phyloP scores from a whole-genome alignment of 495 filamentous ascomycete genomes.

The Aspergillus conjunctus region DNA sequence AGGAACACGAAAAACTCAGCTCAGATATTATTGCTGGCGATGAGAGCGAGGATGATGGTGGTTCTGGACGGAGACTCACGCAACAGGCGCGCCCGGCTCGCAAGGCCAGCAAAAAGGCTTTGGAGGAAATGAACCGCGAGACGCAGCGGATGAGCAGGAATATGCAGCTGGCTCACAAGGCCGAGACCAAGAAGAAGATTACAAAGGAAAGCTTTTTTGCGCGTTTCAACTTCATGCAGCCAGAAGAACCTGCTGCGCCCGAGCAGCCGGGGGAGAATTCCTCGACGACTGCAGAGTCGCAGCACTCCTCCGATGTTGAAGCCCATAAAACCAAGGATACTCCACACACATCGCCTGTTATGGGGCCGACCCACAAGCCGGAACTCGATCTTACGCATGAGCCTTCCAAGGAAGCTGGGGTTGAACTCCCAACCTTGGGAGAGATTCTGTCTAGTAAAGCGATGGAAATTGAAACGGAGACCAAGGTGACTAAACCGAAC shows the following conservation, averaged over 20 bases:
- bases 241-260: constrained; percentile 26
- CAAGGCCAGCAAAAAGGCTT: constrained; percentile 91
- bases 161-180: constrained; percentile 89
- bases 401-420: constrained; percentile 5
- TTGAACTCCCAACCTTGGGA: constrained; percentile 27
- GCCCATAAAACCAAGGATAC: constrained; percentile 45
- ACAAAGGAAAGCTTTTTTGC: constrained; percentile 82
- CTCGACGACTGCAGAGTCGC: constrained; percentile 46
- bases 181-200: constrained; percentile 89
- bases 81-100: constrained; percentile 70
- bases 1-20: constrained; percentile 39
- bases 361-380: constrained; percentile 30
- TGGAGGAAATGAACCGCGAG: constrained; percentile 93
- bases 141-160: constrained; percentile 88
- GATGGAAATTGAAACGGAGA: constrained; percentile 2
- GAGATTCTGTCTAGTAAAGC: constrained; percentile 20
- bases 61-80: constrained; percentile 58
- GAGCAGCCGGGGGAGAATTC: constrained; percentile 33
- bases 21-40: constrained; percentile 38
- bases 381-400: constrained; percentile 27
- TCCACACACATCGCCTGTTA: constrained; percentile 52
- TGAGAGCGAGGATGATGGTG: constrained; percentile 56
- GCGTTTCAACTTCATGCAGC: constrained; percentile 71
- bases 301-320: constrained; percentile 54
- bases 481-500: too few species aligned